Conservation (phyloP, 306 rosid genomes). For the Dalbergia cultrata region DNA sequence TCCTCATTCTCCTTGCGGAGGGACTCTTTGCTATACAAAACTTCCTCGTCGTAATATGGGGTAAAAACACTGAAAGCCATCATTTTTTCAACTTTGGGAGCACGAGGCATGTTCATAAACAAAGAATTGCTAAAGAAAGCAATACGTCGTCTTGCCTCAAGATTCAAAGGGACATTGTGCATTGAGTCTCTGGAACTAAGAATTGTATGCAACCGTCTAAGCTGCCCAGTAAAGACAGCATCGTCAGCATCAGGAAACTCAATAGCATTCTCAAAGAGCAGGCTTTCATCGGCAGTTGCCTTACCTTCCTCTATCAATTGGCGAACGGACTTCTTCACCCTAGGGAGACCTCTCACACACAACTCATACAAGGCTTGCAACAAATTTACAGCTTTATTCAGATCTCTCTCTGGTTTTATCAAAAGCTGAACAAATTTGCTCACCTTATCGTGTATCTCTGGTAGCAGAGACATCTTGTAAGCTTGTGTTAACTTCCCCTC, state of each 20-base stretch:
- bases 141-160: slow-evolving; percentile 83
- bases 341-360: slow-evolving; percentile 73
- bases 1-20: slow-evolving; percentile 86
- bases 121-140: slow-evolving; percentile 95
- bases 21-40: slow-evolving; percentile 66
- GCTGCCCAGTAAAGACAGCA: slow-evolving; percentile 62
- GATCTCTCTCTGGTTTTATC: slow-evolving; percentile 57
- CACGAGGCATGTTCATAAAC: slow-evolving; percentile 98
- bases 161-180: slow-evolving; percentile 82
- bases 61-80: slow-evolving; percentile 90
- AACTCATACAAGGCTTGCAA: slow-evolving; percentile 90
- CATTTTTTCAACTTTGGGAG: slow-evolving; percentile 89
- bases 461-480: slow-evolving; percentile 66
- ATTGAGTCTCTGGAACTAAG: slow-evolving; percentile 89
- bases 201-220: slow-evolving; percentile 80
- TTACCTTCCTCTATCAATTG: slow-evolving; percentile 71
- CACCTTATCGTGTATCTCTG: slow-evolving; percentile 70
- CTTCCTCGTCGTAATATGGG: slow-evolving; percentile 95
- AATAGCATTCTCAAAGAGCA: slow-evolving; percentile 80
- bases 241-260: slow-evolving; percentile 71
- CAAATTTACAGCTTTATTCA: slow-evolving; percentile 64
- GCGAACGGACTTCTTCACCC: slow-evolving; percentile 57
- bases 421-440: slow-evolving; percentile 72
- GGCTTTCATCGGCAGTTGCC: slow-evolving; percentile 62
- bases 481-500: slow-evolving; percentile 49